A percentile compares a stretch with the other conserved stretches of the same genome.
Evolutionary conservation across 179 eudicot genomes (phyloP).

Genomic region (Nepenthes alata): DNA sequence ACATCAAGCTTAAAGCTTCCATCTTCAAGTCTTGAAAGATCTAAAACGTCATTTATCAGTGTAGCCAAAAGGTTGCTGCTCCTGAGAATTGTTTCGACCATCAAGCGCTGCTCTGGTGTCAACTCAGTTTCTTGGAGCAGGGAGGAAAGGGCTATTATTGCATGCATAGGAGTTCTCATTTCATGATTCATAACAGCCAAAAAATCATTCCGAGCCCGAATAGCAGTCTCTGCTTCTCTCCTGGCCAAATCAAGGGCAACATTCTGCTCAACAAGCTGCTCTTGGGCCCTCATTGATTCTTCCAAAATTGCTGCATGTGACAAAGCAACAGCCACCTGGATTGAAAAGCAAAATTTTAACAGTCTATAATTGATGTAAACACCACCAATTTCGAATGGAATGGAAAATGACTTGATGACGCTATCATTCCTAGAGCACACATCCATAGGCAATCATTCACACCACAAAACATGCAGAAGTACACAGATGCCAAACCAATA

Average conservation of each 20-base stretch:
- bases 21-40: slow-evolving; percentile 92
- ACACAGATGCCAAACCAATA: neutral
- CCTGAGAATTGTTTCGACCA: slow-evolving; percentile 82
- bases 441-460: neutral
- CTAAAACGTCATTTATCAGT: slow-evolving; percentile 78
- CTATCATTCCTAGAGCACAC: neutral
- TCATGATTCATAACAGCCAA: slow-evolving; percentile 97
- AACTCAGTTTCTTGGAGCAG: slow-evolving; percentile 71
- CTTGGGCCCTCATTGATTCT: slow-evolving; percentile 94
- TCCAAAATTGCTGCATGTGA: slow-evolving; percentile 94
- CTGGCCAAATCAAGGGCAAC: slow-evolving; percentile 89
- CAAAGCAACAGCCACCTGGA: slow-evolving; percentile 92
- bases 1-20: slow-evolving; percentile 81
- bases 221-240: slow-evolving; percentile 87
- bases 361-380: neutral
- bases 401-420: too few relatives aligned
- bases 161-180: slow-evolving; percentile 97
- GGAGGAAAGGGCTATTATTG: slow-evolving; percentile 77
- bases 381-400: neutral
- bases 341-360: neutral
- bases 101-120: slow-evolving; percentile 81
- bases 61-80: slow-evolving; percentile 85
- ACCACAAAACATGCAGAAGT: neutral
- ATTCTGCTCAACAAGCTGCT: slow-evolving; percentile 84
- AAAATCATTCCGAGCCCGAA: slow-evolving; percentile 88